These are phyloP conservation scores for Hypoxylon intermedium DNA, from an alignment of 495 filamentous ascomycete genomes.

Conservation along the genomic window DNA sequence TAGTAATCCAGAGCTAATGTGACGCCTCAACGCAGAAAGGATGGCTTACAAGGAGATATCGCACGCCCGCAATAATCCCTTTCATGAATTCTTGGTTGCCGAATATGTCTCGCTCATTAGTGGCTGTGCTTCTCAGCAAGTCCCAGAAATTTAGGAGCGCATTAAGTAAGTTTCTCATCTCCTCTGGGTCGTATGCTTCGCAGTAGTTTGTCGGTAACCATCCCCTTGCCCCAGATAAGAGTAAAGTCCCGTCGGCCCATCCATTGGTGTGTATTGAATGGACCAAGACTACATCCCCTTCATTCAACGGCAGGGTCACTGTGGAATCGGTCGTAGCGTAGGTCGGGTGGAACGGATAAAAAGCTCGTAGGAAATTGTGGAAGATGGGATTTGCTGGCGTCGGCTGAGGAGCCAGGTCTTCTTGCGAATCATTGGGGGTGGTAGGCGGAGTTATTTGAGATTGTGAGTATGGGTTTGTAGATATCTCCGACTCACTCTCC, in stretches of 20 bases:
- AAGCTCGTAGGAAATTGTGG: constrained; percentile 95
- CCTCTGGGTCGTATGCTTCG: constrained; percentile 86
- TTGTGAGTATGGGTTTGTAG: constrained; percentile 52
- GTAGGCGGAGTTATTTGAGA: constrained; percentile 75
- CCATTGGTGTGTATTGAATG: constrained; percentile 98
- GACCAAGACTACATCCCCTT: constrained; percentile 90
- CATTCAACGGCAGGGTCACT: constrained; percentile 85
- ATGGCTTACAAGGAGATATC: constrained; percentile 78
- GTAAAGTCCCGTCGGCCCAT: constrained; percentile 97
- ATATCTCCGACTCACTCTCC: constrained; percentile 44
- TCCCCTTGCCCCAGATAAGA: constrained; percentile 85
- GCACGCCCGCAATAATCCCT: constrained; percentile 90
- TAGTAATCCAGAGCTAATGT: constrained; percentile 1
- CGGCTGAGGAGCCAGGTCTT: constrained; percentile 61
- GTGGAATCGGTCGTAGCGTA: constrained; percentile 72
- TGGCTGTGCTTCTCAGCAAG: constrained; percentile 72
- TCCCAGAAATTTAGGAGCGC: constrained; percentile 94
- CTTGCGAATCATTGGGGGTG: constrained; percentile 70
- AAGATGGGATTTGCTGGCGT: constrained; percentile 67
- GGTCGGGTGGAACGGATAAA: constrained; percentile 87
- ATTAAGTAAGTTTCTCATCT: constrained; percentile 83
- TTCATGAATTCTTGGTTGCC: constrained; percentile 89
- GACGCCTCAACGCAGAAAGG: constrained; percentile 13
- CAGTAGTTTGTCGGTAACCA: constrained; percentile 99
- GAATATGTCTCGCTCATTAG: constrained; percentile 72